Conservation (phyloP, 129 eudicot species). For the Cynara cardunculus region DNA sequence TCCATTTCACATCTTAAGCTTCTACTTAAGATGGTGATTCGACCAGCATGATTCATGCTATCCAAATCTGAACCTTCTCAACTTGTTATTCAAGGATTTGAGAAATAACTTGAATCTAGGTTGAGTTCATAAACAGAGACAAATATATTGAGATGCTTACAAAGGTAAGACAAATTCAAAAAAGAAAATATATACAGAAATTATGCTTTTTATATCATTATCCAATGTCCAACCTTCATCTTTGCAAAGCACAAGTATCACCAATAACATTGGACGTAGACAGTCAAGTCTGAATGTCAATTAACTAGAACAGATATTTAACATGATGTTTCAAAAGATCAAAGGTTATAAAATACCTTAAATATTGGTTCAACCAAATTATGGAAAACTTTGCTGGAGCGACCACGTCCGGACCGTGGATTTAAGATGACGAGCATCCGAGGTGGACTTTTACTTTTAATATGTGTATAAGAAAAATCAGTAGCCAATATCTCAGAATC, state of each 20-base stretch:
- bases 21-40: neutral
- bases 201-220: neutral
- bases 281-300: neutral
- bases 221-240: neutral
- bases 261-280: neutral
- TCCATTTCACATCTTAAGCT: neutral
- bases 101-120: neutral
- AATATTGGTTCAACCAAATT: slow-evolving; percentile 85
- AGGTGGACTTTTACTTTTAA: slow-evolving; percentile 86
- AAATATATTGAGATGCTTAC: neutral
- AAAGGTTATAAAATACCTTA: slow-evolving; percentile 51
- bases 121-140: neutral
- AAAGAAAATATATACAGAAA: neutral
- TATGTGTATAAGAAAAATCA: slow-evolving; percentile 71
- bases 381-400: slow-evolving; percentile 92
- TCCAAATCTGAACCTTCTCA: neutral
- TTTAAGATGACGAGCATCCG: slow-evolving; percentile 88
- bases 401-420: slow-evolving; percentile 97
- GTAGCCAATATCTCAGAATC: slow-evolving; percentile 49
- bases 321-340: neutral
- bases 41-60: neutral
- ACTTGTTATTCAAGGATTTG: neutral
- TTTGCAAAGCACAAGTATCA: neutral
- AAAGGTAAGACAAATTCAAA: neutral
- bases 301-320: neutral